Conservation (phyloP, 2,329 filamentous ascomycete genomes). For the Sclerotinia glacialis region DNA sequence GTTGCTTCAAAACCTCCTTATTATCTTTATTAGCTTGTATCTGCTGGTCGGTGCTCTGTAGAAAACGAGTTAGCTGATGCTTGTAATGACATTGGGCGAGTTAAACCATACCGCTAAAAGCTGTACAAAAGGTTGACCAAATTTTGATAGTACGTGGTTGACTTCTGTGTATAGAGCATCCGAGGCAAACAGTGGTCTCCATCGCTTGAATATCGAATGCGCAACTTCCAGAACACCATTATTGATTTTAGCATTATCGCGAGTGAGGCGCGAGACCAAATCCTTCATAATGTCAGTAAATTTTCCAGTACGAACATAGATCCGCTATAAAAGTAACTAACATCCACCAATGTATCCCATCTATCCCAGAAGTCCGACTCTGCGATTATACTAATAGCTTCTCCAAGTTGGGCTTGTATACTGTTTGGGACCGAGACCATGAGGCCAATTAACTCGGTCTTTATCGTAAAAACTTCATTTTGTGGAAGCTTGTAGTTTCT, state of each 20-base stretch:
- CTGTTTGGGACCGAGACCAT: slow-evolving; percentile 90
- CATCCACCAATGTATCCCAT: slow-evolving; percentile 93
- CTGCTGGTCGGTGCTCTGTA: slow-evolving; percentile 62
- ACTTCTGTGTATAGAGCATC: slow-evolving; percentile 93
- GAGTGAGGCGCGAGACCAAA: slow-evolving; percentile 81
- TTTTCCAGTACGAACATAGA: background rate
- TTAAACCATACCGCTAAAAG: slow-evolving; percentile 63
- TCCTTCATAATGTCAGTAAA: slow-evolving; percentile 52
- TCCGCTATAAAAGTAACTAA: slow-evolving; percentile 42
- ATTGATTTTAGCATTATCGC: slow-evolving; percentile 79
- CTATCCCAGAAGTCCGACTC: slow-evolving; percentile 96
- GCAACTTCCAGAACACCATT: slow-evolving; percentile 95
- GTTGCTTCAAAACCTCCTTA: slow-evolving; percentile 68
- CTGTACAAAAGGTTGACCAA: slow-evolving; percentile 77
- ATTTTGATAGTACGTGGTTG: slow-evolving; percentile 87
- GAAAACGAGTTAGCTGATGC: slow-evolving; percentile 23
- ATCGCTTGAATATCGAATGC: slow-evolving; percentile 95
- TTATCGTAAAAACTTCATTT: slow-evolving; percentile 85
- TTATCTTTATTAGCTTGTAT: slow-evolving; percentile 75
- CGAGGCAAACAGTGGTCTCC: slow-evolving; percentile 90
- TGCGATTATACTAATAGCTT: slow-evolving; percentile 94
- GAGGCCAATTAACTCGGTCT: slow-evolving; percentile 88
- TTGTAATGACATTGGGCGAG: slow-evolving; percentile 12
- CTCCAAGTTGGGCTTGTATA: slow-evolving; percentile 90
- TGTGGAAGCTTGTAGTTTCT: slow-evolving; percentile 84